Conservation (phyloP, 2,329 filamentous ascomycete genomes). For the Pochonia chlamydosporia region DNA sequence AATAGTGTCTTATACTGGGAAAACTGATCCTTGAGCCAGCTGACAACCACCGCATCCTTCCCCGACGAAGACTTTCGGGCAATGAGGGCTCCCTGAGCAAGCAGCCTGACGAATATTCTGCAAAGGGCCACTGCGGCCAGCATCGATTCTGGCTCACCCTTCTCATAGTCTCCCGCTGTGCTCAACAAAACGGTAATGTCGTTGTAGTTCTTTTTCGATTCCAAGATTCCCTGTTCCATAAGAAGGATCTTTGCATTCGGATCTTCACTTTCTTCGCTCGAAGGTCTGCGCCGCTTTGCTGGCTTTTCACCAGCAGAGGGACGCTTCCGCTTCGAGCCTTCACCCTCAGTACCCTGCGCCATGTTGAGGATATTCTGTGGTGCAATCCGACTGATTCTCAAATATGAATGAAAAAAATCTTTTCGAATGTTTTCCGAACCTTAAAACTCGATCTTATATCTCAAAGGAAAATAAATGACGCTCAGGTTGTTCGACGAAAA, state of each 20-base stretch:
- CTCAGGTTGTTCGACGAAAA: background rate
- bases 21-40: constrained; percentile 74
- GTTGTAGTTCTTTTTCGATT: constrained; percentile 88
- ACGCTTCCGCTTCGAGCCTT: constrained; percentile 46
- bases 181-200: constrained; percentile 72
- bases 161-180: constrained; percentile 41
- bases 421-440: constrained; percentile 3
- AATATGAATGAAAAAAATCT: background rate
- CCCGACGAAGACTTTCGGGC: constrained; percentile 61
- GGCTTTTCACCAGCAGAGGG: constrained; percentile 34
- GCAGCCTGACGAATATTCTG: constrained; percentile 75
- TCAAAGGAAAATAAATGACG: no score
- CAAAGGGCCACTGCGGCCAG: constrained; percentile 76
- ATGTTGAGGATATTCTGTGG: constrained; percentile 15
- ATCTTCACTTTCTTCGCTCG: constrained; percentile 43
- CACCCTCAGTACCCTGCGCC: constrained; percentile 13
- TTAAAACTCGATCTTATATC: constrained; percentile 2
- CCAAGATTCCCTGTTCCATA: constrained; percentile 74
- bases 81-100: constrained; percentile 66
- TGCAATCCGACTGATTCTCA: background rate
- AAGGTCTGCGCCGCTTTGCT: constrained; percentile 46
- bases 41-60: constrained; percentile 66
- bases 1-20: constrained; percentile 64
- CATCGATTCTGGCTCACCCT: constrained; percentile 48
- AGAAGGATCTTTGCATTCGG: constrained; percentile 61